Percentiles rank a stretch among this genome's conserved stretches.
Conservation (phyloP, 805 yeast genomes). For the Pichia rugopelliculosa region DNA sequence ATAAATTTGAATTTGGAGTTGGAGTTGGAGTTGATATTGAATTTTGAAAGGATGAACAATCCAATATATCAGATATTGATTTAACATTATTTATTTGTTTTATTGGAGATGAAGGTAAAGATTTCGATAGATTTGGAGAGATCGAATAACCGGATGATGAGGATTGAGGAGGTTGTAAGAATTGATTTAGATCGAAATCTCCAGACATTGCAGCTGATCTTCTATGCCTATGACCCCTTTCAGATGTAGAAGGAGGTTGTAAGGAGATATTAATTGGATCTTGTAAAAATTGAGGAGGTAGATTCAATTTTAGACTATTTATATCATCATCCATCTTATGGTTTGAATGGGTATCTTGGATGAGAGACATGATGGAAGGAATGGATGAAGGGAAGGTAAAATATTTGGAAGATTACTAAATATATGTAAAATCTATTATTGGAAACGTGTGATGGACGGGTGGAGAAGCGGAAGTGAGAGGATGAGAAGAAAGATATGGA, state of each 20-base stretch:
- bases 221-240: constrained; percentile 67
- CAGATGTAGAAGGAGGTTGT: constrained; percentile 22
- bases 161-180: constrained; percentile 13
- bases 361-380: no score
- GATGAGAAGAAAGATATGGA: background rate
- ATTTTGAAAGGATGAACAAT: no score
- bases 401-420: no score
- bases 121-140: constrained; percentile 13
- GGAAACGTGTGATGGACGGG: background rate
- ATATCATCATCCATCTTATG: no score
- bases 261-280: constrained; percentile 15
- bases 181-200: constrained; percentile 51
- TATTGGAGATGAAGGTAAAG: constrained; percentile 20
- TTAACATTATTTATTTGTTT: constrained; percentile 8
- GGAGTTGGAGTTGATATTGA: background rate
- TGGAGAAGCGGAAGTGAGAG: background rate
- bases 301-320: background rate
- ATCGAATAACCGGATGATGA: background rate
- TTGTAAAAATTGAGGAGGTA: background rate
- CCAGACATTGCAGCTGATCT: constrained; percentile 87
- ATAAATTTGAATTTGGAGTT: constrained; percentile 5
- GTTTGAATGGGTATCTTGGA: no score
- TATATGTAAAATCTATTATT: no score
- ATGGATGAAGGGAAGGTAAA: no score
- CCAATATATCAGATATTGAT: background rate